phyloP scores from a whole-genome alignment of 345 rosid genomes.

The Pistacia atlantica region DNA sequence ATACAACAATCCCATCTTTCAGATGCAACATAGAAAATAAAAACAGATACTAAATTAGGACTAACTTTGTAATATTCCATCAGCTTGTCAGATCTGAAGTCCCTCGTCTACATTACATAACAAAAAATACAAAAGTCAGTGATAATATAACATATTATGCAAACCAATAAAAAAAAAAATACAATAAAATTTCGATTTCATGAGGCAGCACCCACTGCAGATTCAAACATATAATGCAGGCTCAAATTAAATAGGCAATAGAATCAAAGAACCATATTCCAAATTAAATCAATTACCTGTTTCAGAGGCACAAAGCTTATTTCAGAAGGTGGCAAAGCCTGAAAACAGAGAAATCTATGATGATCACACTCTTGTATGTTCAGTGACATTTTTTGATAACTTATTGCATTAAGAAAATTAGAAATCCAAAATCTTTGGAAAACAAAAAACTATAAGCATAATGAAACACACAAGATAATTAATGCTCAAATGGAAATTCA shows the following conservation, averaged over 20 bases:
- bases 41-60: conserved; percentile 2
- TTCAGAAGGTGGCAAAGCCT: conserved; percentile 75
- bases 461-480: not conserved
- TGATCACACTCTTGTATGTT: not conserved
- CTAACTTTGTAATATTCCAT: conserved; percentile 80
- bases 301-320: conserved; percentile 80
- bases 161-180: not conserved
- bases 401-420: not conserved
- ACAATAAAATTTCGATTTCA: not conserved
- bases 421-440: not conserved
- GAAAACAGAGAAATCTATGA: conserved; percentile 22
- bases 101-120: conserved; percentile 45
- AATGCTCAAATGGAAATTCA: not conserved
- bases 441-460: not conserved
- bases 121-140: conserved; percentile 21
- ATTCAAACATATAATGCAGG: not conserved
- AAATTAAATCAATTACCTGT: conserved; percentile 50
- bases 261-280: not conserved
- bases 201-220: not conserved
- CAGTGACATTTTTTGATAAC: not conserved
- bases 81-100: conserved; percentile 74
- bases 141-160: not conserved
- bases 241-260: not conserved
- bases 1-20: not conserved
- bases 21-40: conserved; percentile 1